Base-by-base conservation (phyloP, 257 asterid genomes). In the Solanum clarkiae region DNA sequence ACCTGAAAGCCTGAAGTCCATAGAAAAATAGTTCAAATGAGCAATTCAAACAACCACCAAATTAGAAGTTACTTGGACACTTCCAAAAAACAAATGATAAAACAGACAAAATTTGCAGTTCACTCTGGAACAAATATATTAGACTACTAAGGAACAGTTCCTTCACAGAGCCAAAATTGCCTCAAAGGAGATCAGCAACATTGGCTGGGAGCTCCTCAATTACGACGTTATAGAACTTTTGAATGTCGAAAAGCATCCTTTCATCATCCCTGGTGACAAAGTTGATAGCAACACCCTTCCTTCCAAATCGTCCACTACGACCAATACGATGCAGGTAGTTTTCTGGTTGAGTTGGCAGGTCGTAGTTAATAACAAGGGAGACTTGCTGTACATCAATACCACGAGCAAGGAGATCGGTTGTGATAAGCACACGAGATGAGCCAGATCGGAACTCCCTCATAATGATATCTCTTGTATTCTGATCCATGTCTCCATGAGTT, bases 321-420 rank as follows among this genome's bases (percentile, higher is more conserved):
- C 93, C 93, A 42, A 92, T 92, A 87, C 94, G 92, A 80, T 92
- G 94, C 71, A 92, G 91, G 62, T 92, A 92, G 86, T 92, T 92
- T 87, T 92, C 94, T 0, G 94, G 94, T 90, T 91, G 94, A 29
- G 94, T 92, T 8, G 94, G 94, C 59, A 92, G 89, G 42, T 92
- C 94, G 4, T 84, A 92, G 83, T 92, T 91, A 86, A 91, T 89
- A 1, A 92, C 94, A n/a, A 92, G 91, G 17, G 93, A 91, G 29
- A 92, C 92, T 72, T 91, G 94, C 90, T 92, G 94, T 29, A 92
- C 93, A 84, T 92, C 94, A 45, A 92, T 92, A 69, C 94, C 94
- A 81, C 94, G 93, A 63, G 94, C 94, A 85, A 92, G 85, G 63
- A 92, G 91, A 80, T 92, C 93, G 0, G 94, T 92, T 57, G 94